Conservation (phyloP, 2,329 filamentous ascomycete species). For the Phyllosticta citriasiana region DNA sequence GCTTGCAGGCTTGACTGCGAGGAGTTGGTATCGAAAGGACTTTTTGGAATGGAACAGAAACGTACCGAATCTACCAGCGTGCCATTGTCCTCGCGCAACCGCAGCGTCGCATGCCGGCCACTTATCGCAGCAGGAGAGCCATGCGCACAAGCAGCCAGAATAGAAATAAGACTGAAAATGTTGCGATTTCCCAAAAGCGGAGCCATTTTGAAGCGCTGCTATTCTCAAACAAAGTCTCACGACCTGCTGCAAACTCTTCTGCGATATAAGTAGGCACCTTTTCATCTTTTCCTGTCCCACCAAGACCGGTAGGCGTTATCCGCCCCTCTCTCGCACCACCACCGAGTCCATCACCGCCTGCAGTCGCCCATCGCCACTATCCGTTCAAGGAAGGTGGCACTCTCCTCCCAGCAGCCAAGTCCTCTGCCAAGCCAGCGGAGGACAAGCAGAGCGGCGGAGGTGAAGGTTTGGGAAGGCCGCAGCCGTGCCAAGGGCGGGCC, state of each 20-base stretch:
- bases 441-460: background rate
- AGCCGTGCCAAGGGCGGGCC: background rate
- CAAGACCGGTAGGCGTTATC: background rate
- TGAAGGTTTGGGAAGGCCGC: background rate
- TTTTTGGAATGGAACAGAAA: background rate
- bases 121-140: background rate
- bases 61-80: background rate
- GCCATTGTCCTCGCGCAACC: background rate
- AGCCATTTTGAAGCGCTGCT: background rate
- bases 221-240: background rate
- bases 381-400: background rate
- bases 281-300: background rate
- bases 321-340: background rate
- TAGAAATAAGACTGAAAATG: background rate
- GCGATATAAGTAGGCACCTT: background rate
- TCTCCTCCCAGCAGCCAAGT: background rate
- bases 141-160: background rate
- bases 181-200: background rate
- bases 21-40: background rate
- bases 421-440: background rate
- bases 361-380: background rate
- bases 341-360: background rate
- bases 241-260: background rate
- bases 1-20: slow-evolving; percentile 18
- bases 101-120: background rate